phyloP scores from a whole-genome alignment of 139 green algal genomes.

The Coccomyxa sp. region DNA sequence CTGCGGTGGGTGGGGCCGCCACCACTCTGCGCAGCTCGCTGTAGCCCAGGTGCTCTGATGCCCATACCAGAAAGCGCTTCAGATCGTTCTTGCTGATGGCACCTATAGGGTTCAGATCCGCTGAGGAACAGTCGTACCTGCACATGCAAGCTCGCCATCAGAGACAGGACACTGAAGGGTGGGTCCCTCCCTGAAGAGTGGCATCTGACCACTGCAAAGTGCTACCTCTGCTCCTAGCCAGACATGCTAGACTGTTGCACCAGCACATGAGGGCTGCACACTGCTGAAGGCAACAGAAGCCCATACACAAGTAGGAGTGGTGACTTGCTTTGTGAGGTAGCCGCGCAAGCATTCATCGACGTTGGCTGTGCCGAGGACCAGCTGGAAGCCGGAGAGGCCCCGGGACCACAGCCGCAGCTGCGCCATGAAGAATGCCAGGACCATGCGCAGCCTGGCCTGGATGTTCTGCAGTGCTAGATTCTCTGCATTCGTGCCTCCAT shows the following conservation, averaged over 20 bases:
- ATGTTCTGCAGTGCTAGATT: constrained; percentile 97
- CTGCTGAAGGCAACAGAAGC: no score
- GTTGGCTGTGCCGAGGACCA: constrained; percentile 94
- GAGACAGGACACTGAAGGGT: no score
- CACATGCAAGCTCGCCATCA: not conserved
- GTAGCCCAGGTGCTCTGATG: constrained; percentile 72
- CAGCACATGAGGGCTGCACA: no score
- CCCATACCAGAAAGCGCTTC: constrained; percentile 79
- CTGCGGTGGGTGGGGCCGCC: constrained; percentile 83
- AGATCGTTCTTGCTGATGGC: constrained; percentile 82
- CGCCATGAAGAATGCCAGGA: constrained; percentile 89
- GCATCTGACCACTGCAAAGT: no score
- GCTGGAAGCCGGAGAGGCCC: constrained; percentile 69
- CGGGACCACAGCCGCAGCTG: constrained; percentile 78
- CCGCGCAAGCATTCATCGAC: constrained; percentile 92
- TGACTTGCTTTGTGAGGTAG: constrained; percentile 82
- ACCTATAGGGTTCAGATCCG: constrained; percentile 97
- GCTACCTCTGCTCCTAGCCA: no score
- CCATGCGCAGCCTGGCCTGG: constrained; percentile 92
- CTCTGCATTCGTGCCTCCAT: constrained; percentile 81
- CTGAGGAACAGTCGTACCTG: constrained; percentile 79
- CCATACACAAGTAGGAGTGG: no score
- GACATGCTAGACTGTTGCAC: no score
- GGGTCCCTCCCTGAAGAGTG: no score
- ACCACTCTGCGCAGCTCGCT: constrained; percentile 70